These are phyloP conservation scores for Suhomyces yuchorum DNA, from an alignment of 1,139 yeast species.

Conservation along the genomic window DNA sequence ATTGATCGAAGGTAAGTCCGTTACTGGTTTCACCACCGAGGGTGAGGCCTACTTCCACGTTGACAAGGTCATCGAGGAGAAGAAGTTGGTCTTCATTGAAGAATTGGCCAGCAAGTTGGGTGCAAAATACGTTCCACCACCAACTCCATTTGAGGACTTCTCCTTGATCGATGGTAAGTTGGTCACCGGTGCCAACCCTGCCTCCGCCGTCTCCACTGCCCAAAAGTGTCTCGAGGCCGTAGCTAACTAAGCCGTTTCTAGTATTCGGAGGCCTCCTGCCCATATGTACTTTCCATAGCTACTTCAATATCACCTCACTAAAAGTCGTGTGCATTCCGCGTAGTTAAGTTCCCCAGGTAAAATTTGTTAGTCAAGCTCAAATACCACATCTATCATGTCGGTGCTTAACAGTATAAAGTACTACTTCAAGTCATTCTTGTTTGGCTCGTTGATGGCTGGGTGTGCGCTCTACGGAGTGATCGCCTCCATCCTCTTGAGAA, in stretches of 20 bases:
- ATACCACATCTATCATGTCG: constrained; percentile 6
- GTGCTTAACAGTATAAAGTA: constrained; percentile 40
- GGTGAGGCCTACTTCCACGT: constrained; percentile 20
- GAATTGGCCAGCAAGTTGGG: constrained; percentile 19
- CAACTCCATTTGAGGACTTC: constrained; percentile 23
- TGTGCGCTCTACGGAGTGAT: constrained; percentile 77
- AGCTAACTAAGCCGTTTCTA: neutral
- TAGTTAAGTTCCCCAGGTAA: neutral
- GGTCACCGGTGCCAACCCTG: constrained; percentile 32
- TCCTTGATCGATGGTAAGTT: constrained; percentile 22
- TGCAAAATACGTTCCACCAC: constrained; percentile 22
- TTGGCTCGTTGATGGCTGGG: constrained; percentile 53
- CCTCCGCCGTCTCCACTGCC: constrained; percentile 57
- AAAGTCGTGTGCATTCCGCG: constrained; percentile 3
- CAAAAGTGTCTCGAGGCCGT: constrained; percentile 23
- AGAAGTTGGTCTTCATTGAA: constrained; percentile 17
- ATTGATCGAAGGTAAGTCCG: constrained; percentile 21
- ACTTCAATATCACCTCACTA: neutral
- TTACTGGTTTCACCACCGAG: constrained; percentile 25
- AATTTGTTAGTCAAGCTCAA: neutral
- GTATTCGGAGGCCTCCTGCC: neutral
- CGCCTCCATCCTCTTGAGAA: constrained; percentile 66
- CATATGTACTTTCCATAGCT: neutral
- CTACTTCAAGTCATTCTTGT: constrained; percentile 55
- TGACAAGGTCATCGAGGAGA: constrained; percentile 15